Evolutionary conservation across 306 rosid genomes (phyloP), one percentile per base, ranked within the genome.

Genomic region (Sindora glabra): DNA sequence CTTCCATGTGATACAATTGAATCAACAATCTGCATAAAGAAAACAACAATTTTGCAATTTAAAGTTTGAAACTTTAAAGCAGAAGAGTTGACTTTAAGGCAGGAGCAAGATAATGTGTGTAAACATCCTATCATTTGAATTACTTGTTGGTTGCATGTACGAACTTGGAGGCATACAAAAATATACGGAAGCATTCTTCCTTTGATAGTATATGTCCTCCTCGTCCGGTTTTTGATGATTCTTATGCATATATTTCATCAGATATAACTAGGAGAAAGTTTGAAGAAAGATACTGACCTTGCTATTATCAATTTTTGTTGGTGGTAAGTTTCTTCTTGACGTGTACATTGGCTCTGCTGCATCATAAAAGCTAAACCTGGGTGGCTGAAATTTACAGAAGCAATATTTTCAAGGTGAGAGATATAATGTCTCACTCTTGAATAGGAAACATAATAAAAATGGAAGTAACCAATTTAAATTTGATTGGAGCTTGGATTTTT

Each of bases 1-100:
- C 89, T 79, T 59, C 95, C 95, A 56, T 84, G 96, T 13, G 85
- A 81, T 67, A 87, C 62, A 62, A 87, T 84, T 18, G 95, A 87
- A 67, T 84, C 92, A 54, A 77, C 83, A 51, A 84, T 75, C 95
- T 87, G 86, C 67, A 70, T 22, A 56, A 57, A 48, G n/a, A 48
- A 47, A 34, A 56, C 48, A n/a, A 10, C 13, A 33, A 41, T 34
- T 48, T 15, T 23, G 5, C 6, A 26, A 2, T 26, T 29, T 6
- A 29, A 4, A 19, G 27, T 2, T 45, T 15, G 38, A 26, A 33
- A 53, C 11, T 58, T 17, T 36, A 60, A 14, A 7, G 58, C 27
- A 48, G 33, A 39, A n/a, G 33, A 13, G 30, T 25, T 5, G 22
- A 37, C 10, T n/a, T 19, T 24, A 6, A 25, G 25, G 3, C 55